Percentiles rank a stretch among this genome's conserved stretches.
Conservation (phyloP, 2,329 filamentous ascomycete species). For the Penicillium sp. region DNA sequence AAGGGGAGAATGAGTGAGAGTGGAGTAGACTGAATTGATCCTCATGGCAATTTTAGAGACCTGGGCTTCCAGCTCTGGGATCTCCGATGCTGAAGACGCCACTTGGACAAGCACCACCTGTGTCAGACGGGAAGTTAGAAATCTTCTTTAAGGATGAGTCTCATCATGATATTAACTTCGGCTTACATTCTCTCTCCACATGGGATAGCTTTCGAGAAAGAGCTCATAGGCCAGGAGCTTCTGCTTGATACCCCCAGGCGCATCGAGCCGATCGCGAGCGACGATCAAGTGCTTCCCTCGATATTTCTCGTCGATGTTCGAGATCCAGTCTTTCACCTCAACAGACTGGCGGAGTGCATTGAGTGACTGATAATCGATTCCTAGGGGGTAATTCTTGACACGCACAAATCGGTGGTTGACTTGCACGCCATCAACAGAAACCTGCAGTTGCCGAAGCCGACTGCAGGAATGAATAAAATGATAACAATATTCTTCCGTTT, state of each 20-base stretch:
- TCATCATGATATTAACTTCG: not conserved
- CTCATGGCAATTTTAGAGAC: slow-evolving; percentile 90
- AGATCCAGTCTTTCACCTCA: slow-evolving; percentile 75
- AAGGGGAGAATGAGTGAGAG: slow-evolving; percentile 83
- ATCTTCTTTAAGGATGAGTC: not conserved
- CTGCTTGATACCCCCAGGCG: slow-evolving; percentile 85
- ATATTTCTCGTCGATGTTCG: slow-evolving; percentile 76
- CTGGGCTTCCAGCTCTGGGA: slow-evolving; percentile 78
- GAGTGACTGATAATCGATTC: slow-evolving; percentile 77
- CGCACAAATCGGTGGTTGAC: slow-evolving; percentile 87
- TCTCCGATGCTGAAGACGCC: slow-evolving; percentile 81
- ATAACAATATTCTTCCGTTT: slow-evolving; percentile 86
- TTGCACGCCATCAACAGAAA: slow-evolving; percentile 79
- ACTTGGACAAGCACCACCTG: slow-evolving; percentile 88
- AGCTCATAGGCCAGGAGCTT: slow-evolving; percentile 88
- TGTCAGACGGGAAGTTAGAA: not conserved
- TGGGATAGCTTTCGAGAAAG: slow-evolving; percentile 86
- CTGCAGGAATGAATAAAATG: slow-evolving; percentile 96
- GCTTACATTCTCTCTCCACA: slow-evolving; percentile 72
- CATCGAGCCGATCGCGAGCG: slow-evolving; percentile 88
- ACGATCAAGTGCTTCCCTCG: slow-evolving; percentile 86
- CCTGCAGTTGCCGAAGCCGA: slow-evolving; percentile 79
- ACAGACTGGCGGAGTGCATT: slow-evolving; percentile 65
- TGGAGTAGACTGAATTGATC: slow-evolving; percentile 87
- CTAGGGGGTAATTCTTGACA: slow-evolving; percentile 77